These are phyloP conservation scores for Colletotrichum musae DNA, from an alignment of 2,329 filamentous ascomycete genomes.

Conservation along the genomic window DNA sequence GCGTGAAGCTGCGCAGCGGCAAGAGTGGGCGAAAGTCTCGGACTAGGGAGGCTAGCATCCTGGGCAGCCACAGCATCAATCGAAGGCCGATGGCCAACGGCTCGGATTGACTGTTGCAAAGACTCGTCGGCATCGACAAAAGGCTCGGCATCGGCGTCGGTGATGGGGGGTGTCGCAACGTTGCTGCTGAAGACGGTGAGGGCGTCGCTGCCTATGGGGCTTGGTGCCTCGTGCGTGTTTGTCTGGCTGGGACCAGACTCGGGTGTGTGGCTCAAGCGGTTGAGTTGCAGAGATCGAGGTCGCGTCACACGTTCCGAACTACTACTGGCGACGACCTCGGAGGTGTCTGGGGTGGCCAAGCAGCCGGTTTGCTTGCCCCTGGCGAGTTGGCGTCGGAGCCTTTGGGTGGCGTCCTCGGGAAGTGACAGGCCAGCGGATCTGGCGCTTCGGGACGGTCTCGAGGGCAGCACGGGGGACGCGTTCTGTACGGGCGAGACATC, in stretches of 20 bases:
- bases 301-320: constrained; percentile 54
- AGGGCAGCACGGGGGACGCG: constrained; percentile 48
- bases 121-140: constrained; percentile 67
- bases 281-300: constrained; percentile 57
- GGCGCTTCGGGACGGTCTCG: constrained; percentile 27
- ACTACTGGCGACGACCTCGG: constrained; percentile 56
- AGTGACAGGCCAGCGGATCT: constrained; percentile 40
- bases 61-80: constrained; percentile 82
- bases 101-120: constrained; percentile 61
- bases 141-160: constrained; percentile 78
- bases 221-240: constrained; percentile 49
- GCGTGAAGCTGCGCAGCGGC: constrained; percentile 74
- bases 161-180: constrained; percentile 82
- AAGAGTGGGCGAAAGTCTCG: constrained; percentile 91
- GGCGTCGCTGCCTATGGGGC: constrained; percentile 68
- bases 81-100: constrained; percentile 64
- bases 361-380: constrained; percentile 50
- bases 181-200: constrained; percentile 74
- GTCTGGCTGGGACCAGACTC: constrained; percentile 60
- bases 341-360: constrained; percentile 72
- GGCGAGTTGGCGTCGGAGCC: constrained; percentile 55
- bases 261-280: constrained; percentile 60
- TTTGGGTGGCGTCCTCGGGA: constrained; percentile 53
- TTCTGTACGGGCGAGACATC: constrained; percentile 52
- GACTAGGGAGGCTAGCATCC: constrained; percentile 94